A percentile compares a stretch with the other conserved stretches of the same genome.
phyloP scores from a whole-genome alignment of 2,329 filamentous ascomycete species.

The Fusarium metavorans region DNA sequence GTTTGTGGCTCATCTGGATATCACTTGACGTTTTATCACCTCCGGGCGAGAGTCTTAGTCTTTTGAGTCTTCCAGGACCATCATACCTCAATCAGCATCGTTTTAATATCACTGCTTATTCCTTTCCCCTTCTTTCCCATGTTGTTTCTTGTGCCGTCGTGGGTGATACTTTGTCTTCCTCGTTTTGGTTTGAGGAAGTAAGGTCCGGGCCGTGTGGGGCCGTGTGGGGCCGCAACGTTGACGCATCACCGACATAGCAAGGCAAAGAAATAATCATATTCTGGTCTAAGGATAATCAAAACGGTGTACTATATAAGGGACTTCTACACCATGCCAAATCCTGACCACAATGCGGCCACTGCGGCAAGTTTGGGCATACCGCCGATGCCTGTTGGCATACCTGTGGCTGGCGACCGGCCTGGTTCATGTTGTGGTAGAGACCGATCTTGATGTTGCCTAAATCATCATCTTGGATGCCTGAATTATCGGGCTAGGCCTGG shows the following conservation, averaged over 20 bases:
- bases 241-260: not conserved
- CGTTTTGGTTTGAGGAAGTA: not conserved
- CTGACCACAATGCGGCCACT: not conserved
- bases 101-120: fast-evolving
- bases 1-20: not conserved
- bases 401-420: too few relatives aligned
- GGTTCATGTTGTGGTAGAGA: too few relatives aligned
- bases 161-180: not conserved
- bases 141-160: not conserved
- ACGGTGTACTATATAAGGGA: not conserved
- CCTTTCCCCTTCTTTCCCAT: too few relatives aligned
- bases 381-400: too few relatives aligned
- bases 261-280: not conserved
- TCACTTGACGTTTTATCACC: not conserved
- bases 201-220: not conserved
- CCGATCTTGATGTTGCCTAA: not conserved
- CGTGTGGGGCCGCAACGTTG: not conserved
- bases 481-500: not conserved
- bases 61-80: not conserved
- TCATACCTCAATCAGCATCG: not conserved
- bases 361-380: not conserved
- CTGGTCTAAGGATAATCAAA: not conserved
- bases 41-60: not conserved
- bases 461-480: not conserved
- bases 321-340: not conserved